These are phyloP conservation scores for Yarrowia osloensis DNA, from an alignment of 805 yeast genomes.

Conservation along the genomic window DNA sequence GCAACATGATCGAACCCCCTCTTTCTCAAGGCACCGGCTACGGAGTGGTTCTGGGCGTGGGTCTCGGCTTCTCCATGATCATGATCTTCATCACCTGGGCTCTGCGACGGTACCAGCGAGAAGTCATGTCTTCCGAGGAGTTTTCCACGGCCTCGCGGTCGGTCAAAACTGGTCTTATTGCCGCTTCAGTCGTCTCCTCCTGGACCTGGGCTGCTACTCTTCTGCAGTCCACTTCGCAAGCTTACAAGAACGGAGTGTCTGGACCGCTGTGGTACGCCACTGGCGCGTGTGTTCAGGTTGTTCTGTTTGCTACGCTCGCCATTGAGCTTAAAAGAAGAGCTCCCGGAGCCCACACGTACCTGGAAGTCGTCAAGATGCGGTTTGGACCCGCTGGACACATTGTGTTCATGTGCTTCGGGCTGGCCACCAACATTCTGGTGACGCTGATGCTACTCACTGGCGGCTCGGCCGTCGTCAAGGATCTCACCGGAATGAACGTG, in stretches of 20 bases:
- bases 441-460: slow-evolving; percentile 92
- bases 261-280: slow-evolving; percentile 86
- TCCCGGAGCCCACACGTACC: slow-evolving; percentile 87
- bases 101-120: slow-evolving; percentile 76
- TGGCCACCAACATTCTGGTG: slow-evolving; percentile 85
- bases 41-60: slow-evolving; percentile 86
- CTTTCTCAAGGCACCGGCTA: slow-evolving; percentile 82
- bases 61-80: slow-evolving; percentile 61
- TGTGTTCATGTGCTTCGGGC: slow-evolving; percentile 65
- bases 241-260: slow-evolving; percentile 72
- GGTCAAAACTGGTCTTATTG: slow-evolving; percentile 79
- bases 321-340: slow-evolving; percentile 87
- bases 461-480: slow-evolving; percentile 79
- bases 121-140: slow-evolving; percentile 88
- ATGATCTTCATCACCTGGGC: slow-evolving; percentile 76
- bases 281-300: slow-evolving; percentile 89
- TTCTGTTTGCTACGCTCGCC: slow-evolving; percentile 81
- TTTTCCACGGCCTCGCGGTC: slow-evolving; percentile 91
- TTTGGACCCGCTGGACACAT: slow-evolving; percentile 77
- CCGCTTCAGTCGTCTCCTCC: slow-evolving; percentile 87
- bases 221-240: slow-evolving; percentile 73
- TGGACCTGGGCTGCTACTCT: slow-evolving; percentile 95
- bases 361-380: slow-evolving; percentile 79
- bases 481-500: slow-evolving; percentile 79
- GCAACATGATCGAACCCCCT: slow-evolving; percentile 37